These are phyloP conservation scores for Diplotaxis tenuifolia DNA, from an alignment of 345 rosid species.

Conservation along the genomic window DNA sequence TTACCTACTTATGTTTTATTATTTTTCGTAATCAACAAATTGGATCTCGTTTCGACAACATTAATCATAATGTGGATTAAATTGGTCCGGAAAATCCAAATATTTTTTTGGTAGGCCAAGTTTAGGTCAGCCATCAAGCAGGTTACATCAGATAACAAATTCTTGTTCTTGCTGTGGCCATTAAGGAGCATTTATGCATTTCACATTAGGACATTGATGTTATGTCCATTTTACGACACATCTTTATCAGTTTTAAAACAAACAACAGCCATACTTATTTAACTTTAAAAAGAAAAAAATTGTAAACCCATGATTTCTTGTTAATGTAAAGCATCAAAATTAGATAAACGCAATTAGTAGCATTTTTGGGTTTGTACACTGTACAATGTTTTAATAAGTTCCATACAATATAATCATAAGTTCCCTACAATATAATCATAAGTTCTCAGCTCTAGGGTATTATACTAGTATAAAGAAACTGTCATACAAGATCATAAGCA, in stretches of 20 bases:
- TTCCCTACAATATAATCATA: not conserved
- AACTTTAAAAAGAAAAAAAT: not conserved
- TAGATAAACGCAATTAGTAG: not conserved
- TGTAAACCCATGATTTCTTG: constrained; percentile 1
- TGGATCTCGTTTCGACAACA: not conserved
- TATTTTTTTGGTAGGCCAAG: not conserved
- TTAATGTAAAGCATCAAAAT: not conserved
- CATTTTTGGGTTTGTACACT: not conserved
- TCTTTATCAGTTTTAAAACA: constrained; percentile 4
- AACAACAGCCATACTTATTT: not conserved
- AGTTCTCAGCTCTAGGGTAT: not conserved
- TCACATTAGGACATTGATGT: constrained; percentile 4
- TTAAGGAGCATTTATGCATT: not conserved
- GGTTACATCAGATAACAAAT: not conserved
- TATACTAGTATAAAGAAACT: not conserved
- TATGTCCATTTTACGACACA: constrained; percentile 8
- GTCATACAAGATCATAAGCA: not conserved
- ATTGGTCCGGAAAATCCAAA: not conserved
- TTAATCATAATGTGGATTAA: not conserved
- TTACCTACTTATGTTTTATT: constrained; percentile 1
- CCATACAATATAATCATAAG: not conserved
- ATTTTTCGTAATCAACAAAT: not conserved
- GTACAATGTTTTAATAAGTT: not conserved
- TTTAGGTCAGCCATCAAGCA: not conserved
- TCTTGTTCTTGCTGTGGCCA: not conserved